Base-by-base conservation (phyloP, 805 yeast genomes). In the Ogataea kodamae region DNA sequence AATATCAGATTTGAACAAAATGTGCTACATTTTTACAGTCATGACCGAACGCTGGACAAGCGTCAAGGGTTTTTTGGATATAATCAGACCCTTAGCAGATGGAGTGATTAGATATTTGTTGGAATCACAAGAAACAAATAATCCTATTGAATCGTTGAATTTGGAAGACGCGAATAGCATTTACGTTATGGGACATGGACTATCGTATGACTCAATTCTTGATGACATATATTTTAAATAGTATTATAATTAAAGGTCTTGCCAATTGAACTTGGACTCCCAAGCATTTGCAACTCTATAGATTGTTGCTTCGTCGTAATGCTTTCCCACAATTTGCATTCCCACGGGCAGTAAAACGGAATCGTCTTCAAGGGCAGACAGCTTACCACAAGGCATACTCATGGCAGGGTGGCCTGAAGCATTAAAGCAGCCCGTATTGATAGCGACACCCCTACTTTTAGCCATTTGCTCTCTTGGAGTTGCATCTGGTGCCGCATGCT, bases 321-420 rank as follows among this genome's bases (percentile, higher is more conserved):
- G 51, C 37, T 46, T 53, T 11, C 62, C 65, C 15, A 62, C 48
- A 2, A 62, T 45, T 40, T 62, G 67, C 35, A 62, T 35, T 13
- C 64, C 63, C 10, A 59, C 61, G 9, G 68, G 68, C 25, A 62
- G 50, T 25, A 50, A 56, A 32, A 45, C 37, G 9, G 49, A 51
- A n/a, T 54, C 53, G 18, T 56, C 57, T 23, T 59, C 65, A 5
- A 37, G 12, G 5, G 55, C 44, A 9, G 57, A 51, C 30, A 62
- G 42, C 37, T 55, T 45, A 4, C 65, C 63, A 19, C 54, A 43
- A 3, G 67, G 66, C 16, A 62, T 40, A 27, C 53, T 57, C 43
- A 62, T 25, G 3, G 64, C 63, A 13, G 67, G 67, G 37, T 62
- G 64, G 8, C 67, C 67, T 13, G 62, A 55, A 30, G 52, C 50